phyloP scores from a whole-genome alignment of 352 stramenopile genomes.

The Globisporangium echinulatum region DNA sequence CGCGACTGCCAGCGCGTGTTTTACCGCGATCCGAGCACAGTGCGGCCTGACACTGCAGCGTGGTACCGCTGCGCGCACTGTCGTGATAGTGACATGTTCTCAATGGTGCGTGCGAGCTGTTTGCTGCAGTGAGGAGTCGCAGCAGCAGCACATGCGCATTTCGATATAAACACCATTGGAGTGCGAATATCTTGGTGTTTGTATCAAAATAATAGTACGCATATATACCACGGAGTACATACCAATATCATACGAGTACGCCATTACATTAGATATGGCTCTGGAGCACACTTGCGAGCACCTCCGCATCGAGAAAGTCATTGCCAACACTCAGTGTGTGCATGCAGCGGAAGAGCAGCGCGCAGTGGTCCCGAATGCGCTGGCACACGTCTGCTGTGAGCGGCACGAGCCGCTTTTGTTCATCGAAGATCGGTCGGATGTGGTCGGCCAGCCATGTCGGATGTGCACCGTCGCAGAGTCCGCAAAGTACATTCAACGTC shows the following conservation, averaged over 20 bases:
- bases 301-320: conserved; percentile 1
- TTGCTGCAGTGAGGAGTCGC: background rate
- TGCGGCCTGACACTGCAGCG: conserved; percentile 54
- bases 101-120: conserved; percentile 51
- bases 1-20: conserved; percentile 60
- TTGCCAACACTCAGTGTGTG: conserved; percentile 1
- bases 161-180: background rate
- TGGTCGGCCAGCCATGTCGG: conserved; percentile 7
- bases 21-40: conserved; percentile 40
- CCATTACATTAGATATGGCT: no score
- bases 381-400: conserved; percentile 10
- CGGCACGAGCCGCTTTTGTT: conserved; percentile 6
- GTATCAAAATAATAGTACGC: no score
- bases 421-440: conserved; percentile 4
- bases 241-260: no score
- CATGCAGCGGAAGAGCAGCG: conserved; percentile 10
- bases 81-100: conserved; percentile 37
- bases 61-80: conserved; percentile 68
- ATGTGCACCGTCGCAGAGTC: conserved; percentile 3
- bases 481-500: no score
- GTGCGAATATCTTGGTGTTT: no score
- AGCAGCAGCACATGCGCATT: background rate
- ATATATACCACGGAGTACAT: no score
- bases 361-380: conserved; percentile 9
- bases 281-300: no score